These are phyloP conservation scores for Boletus rubropictus DNA, from an alignment of 768 basidiomycete genomes.

Conservation along the genomic window DNA sequence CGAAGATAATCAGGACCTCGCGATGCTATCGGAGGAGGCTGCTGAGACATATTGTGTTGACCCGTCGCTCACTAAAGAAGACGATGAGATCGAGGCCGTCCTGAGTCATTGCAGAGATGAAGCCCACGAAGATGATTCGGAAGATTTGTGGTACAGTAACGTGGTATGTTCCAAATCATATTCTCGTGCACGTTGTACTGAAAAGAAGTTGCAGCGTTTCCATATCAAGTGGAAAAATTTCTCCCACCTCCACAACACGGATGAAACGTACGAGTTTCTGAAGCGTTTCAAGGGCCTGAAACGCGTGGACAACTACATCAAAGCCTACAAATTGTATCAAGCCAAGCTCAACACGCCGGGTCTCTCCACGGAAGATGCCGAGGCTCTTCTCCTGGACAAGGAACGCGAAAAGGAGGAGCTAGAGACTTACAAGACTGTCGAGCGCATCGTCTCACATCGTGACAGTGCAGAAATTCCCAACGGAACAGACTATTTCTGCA, in stretches of 20 bases:
- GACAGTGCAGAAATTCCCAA: conserved; percentile 45
- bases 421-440: conserved; percentile 86
- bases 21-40: conserved; percentile 53
- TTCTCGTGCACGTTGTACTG: background rate
- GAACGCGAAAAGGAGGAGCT: conserved; percentile 89
- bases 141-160: conserved; percentile 84
- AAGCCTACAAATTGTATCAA: conserved; percentile 73
- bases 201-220: conserved; percentile 61
- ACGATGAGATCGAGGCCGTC: conserved; percentile 91
- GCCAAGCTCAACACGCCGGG: conserved; percentile 57
- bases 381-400: conserved; percentile 82
- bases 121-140: conserved; percentile 63
- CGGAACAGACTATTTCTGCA: conserved; percentile 87
- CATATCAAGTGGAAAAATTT: conserved; percentile 99
- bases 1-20: conserved; percentile 72
- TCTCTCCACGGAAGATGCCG: conserved; percentile 80
- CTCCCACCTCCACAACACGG: conserved; percentile 98
- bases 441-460: conserved; percentile 80
- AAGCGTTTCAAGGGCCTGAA: conserved; percentile 95
- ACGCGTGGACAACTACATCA: conserved; percentile 99
- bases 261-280: conserved; percentile 93
- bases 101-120: conserved; percentile 84
- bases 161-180: conserved; percentile 46
- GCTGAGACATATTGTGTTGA: conserved; percentile 52
- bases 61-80: conserved; percentile 48